A percentile compares a stretch with the other conserved stretches of the same genome.
These are phyloP conservation scores for Cercophora sp. DNA, from an alignment of 495 filamentous ascomycete species.

Conservation along the genomic window DNA sequence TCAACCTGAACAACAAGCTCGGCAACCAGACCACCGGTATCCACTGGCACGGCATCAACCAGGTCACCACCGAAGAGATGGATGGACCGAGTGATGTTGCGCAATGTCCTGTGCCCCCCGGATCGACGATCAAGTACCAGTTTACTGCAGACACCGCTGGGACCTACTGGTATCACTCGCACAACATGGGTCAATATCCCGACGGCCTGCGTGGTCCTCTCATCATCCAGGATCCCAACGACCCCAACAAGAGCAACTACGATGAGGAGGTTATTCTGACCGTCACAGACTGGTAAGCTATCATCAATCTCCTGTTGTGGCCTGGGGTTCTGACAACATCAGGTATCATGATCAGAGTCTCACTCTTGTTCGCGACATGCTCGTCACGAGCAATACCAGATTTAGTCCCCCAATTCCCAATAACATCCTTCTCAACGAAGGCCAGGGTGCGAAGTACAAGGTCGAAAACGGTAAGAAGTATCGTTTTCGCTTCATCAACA, in stretches of 20 bases:
- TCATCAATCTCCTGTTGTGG: too few species aligned
- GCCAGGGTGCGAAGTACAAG: conserved; percentile 49
- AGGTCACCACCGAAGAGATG: conserved; percentile 66
- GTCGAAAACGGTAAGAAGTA: conserved; percentile 73
- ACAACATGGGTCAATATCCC: conserved; percentile 66
- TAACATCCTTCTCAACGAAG: conserved; percentile 63
- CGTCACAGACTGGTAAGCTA: conserved; percentile 59
- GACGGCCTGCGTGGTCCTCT: conserved; percentile 72
- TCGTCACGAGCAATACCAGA: conserved; percentile 46
- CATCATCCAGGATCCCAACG: conserved; percentile 64
- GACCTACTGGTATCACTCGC: conserved; percentile 83
- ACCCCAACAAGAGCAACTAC: conserved; percentile 60
- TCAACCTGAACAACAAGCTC: conserved; percentile 70
- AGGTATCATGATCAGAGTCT: conserved; percentile 61
- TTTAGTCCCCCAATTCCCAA: conserved; percentile 60
- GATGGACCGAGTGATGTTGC: conserved; percentile 67
- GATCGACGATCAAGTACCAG: conserved; percentile 58
- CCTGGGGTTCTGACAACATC: too few species aligned
- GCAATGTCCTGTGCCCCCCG: conserved; percentile 68
- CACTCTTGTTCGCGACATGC: conserved; percentile 49
- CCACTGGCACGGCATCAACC: conserved; percentile 79
- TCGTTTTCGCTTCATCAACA: conserved; percentile 69
- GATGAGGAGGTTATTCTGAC: conserved; percentile 58
- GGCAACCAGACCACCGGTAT: conserved; percentile 68
- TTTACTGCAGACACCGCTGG: conserved; percentile 66